A percentile compares a stretch with the other conserved stretches of the same genome.
Conservation (phyloP, 305 asterid species). For the Nicotiana rustica region DNA sequence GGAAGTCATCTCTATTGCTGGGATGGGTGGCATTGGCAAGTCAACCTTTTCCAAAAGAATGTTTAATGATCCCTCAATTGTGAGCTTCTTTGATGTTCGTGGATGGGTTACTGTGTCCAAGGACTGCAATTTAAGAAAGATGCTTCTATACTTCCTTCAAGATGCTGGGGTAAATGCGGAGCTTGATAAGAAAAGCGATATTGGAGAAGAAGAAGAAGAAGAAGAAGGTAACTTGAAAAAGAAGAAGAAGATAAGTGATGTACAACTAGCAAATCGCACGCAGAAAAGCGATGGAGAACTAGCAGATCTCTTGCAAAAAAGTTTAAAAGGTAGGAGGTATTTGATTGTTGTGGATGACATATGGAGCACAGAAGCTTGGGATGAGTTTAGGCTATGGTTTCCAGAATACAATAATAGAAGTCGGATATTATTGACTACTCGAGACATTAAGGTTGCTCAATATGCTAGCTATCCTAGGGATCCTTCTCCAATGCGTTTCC, state of each 20-base stretch:
- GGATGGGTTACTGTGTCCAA: neutral
- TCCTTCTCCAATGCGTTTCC: neutral
- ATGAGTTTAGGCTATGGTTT: neutral
- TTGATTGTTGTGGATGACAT: slow-evolving; percentile 31
- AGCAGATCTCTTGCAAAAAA: neutral
- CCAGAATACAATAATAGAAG: neutral
- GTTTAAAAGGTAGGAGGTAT: neutral
- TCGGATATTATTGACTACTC: neutral
- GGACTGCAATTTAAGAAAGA: neutral
- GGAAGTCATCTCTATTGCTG: neutral
- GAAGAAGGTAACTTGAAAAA: no score
- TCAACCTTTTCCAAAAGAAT: neutral
- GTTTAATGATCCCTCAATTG: neutral
- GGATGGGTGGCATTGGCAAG: slow-evolving; percentile 9
- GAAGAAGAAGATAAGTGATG: neutral
- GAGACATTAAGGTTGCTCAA: neutral
- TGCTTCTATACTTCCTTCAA: neutral
- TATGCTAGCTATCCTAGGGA: neutral
- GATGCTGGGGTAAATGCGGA: neutral
- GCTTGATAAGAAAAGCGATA: neutral
- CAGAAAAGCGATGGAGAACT: neutral
- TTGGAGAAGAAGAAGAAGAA: neutral
- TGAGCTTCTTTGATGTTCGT: no score
- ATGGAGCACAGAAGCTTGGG: neutral
- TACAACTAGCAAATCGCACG: neutral